Percentiles rank a stretch among this genome's conserved stretches.
phyloP scores from a whole-genome alignment of 176 grass and related monocot species.

The Tuctoria greenei region DNA sequence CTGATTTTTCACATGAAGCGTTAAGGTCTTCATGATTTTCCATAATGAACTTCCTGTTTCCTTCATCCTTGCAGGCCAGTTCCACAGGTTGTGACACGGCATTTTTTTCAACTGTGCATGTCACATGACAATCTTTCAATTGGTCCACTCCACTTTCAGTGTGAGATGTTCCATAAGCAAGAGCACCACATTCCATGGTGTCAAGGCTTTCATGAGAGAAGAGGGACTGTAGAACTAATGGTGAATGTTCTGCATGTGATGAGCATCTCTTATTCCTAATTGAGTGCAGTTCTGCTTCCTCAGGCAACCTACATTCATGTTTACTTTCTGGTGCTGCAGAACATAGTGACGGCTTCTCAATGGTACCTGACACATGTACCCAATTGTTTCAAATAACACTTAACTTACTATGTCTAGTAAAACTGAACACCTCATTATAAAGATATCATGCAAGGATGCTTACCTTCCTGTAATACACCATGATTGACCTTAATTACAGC shows the following conservation, averaged over 20 bases:
- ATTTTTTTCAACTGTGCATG: background rate
- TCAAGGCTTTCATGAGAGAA: conserved; percentile 17
- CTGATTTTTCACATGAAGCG: too few species aligned
- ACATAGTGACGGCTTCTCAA: background rate
- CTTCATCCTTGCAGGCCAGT: too few species aligned
- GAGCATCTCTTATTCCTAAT: background rate
- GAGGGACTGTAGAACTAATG: background rate
- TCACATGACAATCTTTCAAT: conserved; percentile 16
- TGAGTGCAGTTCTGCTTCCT: background rate
- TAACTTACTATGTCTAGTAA: background rate
- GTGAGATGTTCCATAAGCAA: conserved; percentile 1
- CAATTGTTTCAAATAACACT: conserved; percentile 28
- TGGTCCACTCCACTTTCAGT: background rate
- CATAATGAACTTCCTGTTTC: too few species aligned
- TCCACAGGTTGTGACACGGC: background rate
- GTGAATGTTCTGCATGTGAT: conserved; percentile 12
- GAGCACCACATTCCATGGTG: background rate
- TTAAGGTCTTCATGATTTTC: too few species aligned
- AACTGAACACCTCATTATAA: background rate
- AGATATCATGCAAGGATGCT: background rate
- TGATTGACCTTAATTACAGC: conserved; percentile 11
- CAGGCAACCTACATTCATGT: conserved; percentile 2
- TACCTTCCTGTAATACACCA: conserved; percentile 29
- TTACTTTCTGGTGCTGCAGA: conserved; percentile 3
- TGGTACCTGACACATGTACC: conserved; percentile 22